Conservation (phyloP, 768 basidiomycete species). For the Collybiopsis confluens region DNA sequence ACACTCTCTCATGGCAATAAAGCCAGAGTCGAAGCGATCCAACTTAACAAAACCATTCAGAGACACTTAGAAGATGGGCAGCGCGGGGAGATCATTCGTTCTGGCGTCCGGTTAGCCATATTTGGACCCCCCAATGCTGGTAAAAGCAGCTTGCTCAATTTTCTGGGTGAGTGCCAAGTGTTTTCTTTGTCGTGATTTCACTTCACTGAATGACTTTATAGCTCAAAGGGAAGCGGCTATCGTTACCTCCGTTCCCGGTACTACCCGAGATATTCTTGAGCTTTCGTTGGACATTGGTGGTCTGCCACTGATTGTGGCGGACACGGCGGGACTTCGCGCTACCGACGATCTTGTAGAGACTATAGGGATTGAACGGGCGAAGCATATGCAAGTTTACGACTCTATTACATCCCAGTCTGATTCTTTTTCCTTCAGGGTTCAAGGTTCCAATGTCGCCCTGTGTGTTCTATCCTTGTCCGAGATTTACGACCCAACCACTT, state of each 20-base stretch:
- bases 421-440: slow-evolving; percentile 41
- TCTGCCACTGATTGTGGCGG: slow-evolving; percentile 72
- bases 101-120: slow-evolving; percentile 79
- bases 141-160: slow-evolving; percentile 88
- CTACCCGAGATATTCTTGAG: slow-evolving; percentile 84
- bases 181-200: too few relatives aligned
- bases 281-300: slow-evolving; percentile 87
- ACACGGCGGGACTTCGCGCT: slow-evolving; percentile 80
- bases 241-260: slow-evolving; percentile 83
- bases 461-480: slow-evolving; percentile 76
- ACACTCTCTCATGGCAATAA: not conserved
- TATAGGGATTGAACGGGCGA: slow-evolving; percentile 78
- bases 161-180: slow-evolving; percentile 49
- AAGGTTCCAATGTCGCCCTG: slow-evolving; percentile 65
- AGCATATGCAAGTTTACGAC: slow-evolving; percentile 47
- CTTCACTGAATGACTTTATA: slow-evolving; percentile 25
- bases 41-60: slow-evolving; percentile 48
- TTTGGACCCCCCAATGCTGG: slow-evolving; percentile 93
- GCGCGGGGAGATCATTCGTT: slow-evolving; percentile 78
- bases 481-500: slow-evolving; percentile 10
- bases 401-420: not conserved
- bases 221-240: slow-evolving; percentile 88
- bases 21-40: slow-evolving; percentile 52
- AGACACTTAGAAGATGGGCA: slow-evolving; percentile 64
- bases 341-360: slow-evolving; percentile 70